These are phyloP conservation scores for Hypoxylon sp. DNA, from an alignment of 2,329 filamentous ascomycete genomes.

Conservation along the genomic window DNA sequence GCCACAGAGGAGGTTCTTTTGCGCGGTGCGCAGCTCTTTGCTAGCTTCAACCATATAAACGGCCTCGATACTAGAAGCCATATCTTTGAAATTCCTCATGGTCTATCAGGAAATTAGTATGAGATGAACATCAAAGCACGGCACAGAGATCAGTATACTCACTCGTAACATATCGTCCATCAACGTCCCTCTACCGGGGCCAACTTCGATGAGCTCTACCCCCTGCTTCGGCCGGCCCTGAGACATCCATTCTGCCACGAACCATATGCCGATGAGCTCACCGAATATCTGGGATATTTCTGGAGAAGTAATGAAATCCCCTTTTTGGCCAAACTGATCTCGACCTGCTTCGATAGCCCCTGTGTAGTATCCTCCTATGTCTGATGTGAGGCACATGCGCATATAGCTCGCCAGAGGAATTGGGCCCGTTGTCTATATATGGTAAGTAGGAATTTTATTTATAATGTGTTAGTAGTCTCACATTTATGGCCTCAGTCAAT, in stretches of 20 bases:
- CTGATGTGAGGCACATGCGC: constrained; percentile 97
- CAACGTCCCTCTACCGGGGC: constrained; percentile 91
- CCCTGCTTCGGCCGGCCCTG: constrained; percentile 82
- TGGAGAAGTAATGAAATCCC: constrained; percentile 96
- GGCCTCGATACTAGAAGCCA: constrained; percentile 83
- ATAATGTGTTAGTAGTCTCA: constrained; percentile 59
- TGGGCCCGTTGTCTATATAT: constrained; percentile 80
- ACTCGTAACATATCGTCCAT: constrained; percentile 97
- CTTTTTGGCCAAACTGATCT: constrained; percentile 92
- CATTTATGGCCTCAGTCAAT: constrained; percentile 87
- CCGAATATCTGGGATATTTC: constrained; percentile 99
- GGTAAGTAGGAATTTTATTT: constrained; percentile 42
- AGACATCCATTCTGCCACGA: constrained; percentile 95
- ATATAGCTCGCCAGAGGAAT: constrained; percentile 95
- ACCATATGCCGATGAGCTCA: constrained; percentile 94
- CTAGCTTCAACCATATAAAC: constrained; percentile 98
- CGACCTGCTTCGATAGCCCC: constrained; percentile 75
- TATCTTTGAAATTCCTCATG: constrained; percentile 83
- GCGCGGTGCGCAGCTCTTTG: constrained; percentile 79
- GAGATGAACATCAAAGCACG: constrained; percentile 6
- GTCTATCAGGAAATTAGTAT: constrained; percentile 68
- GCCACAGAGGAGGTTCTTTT: constrained; percentile 87
- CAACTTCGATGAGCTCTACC: constrained; percentile 92
- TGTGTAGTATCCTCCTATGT: constrained; percentile 94
- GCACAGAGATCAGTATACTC: constrained; percentile 55